Evolutionary conservation across 225 moss, liverwort and hornwort species (phyloP).

Genomic region (Polytrichum formosum): DNA sequence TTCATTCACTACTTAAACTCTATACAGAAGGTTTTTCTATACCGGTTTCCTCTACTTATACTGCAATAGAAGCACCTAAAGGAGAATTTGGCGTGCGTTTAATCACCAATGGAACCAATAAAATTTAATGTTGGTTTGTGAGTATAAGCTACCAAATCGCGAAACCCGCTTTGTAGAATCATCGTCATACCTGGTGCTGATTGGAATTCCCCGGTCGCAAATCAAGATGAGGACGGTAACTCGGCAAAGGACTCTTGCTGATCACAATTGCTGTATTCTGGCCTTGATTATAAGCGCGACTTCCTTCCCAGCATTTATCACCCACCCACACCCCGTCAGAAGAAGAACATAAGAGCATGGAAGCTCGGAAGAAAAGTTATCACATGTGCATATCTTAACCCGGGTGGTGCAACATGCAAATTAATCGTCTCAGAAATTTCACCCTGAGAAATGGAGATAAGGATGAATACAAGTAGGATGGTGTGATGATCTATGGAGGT

Average conservation of each 20-base stretch:
- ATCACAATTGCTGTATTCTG: conserved; percentile 52
- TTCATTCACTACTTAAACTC: too few relatives aligned
- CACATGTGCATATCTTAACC: conserved; percentile 29
- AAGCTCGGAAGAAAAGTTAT: too few relatives aligned
- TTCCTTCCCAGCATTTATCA: conserved; percentile 51
- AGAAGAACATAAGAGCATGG: too few relatives aligned
- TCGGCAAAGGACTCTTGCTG: conserved; percentile 66
- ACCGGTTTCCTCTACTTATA: not conserved
- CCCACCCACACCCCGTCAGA: conserved; percentile 1
- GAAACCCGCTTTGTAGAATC: too few relatives aligned
- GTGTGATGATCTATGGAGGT: not conserved
- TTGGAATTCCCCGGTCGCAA: conserved; percentile 39
- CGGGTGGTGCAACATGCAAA: conserved; percentile 10
- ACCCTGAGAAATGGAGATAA: not conserved
- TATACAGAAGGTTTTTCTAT: not conserved
- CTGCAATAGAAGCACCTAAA: not conserved
- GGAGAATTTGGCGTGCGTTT: not conserved
- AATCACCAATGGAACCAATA: not conserved
- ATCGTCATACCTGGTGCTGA: conserved; percentile 37
- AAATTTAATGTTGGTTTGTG: not conserved
- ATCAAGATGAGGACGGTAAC: conserved; percentile 52
- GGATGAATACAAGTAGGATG: not conserved
- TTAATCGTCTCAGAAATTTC: too few relatives aligned
- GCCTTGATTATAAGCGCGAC: conserved; percentile 69
- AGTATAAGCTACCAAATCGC: too few relatives aligned